Conservation (phyloP, 2,329 filamentous ascomycete species). For the Hypoxylon sp. region DNA sequence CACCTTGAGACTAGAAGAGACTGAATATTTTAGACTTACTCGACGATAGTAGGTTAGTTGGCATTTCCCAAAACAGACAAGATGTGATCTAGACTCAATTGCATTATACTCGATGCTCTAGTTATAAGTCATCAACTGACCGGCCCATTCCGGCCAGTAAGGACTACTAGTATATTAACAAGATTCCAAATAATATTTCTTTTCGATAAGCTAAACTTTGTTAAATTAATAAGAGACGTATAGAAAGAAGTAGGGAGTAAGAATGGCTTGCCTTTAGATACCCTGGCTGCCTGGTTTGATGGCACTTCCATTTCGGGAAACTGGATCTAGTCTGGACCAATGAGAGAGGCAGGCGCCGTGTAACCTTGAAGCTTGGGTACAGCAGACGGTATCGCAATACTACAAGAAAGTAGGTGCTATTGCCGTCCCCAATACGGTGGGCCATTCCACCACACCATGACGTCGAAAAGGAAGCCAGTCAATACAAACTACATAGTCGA, state of each 20-base stretch:
- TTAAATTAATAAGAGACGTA: background rate
- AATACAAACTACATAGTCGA: background rate
- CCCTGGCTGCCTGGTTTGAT: background rate
- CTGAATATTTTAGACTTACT: background rate
- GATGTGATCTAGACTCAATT: background rate
- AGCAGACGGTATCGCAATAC: background rate
- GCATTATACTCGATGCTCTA: too few species aligned
- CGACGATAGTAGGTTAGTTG: background rate
- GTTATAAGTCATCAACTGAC: too few species aligned
- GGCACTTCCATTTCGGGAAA: conserved; percentile 26
- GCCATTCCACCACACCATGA: background rate
- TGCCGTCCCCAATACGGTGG: too few species aligned
- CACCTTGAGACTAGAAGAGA: background rate
- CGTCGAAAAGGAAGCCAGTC: background rate
- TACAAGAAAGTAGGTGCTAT: background rate
- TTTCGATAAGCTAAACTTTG: background rate
- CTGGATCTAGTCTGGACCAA: conserved; percentile 15
- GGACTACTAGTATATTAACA: too few species aligned
- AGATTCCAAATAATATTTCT: background rate
- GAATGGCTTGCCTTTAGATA: background rate
- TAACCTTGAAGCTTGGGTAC: conserved; percentile 1
- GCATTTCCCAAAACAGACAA: background rate
- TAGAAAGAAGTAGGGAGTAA: too few species aligned
- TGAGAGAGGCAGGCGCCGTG: conserved; percentile 8
- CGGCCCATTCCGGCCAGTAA: too few species aligned